A percentile compares a stretch with the other conserved stretches of the same genome.
These are phyloP conservation scores for Dactylellina cionopaga DNA, from an alignment of 2,329 filamentous ascomycete genomes.

Conservation along the genomic window DNA sequence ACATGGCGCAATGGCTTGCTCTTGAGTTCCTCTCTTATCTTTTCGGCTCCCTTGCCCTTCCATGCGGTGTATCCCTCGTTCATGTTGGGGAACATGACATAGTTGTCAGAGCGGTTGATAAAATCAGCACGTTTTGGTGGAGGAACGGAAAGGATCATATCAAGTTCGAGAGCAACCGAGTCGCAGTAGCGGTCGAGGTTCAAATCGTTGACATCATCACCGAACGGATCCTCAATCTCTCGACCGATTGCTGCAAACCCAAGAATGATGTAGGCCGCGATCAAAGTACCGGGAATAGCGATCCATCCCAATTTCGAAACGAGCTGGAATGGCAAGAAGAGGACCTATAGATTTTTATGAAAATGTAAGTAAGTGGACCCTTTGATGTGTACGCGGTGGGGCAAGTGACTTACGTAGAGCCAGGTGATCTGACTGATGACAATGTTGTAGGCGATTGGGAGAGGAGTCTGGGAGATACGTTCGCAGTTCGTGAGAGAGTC, in stretches of 20 bases:
- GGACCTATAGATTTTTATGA: slow-evolving; percentile 13
- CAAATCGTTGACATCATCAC: slow-evolving; percentile 82
- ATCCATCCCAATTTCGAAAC: slow-evolving; percentile 73
- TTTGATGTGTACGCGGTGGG: background rate
- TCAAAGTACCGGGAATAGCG: slow-evolving; percentile 78
- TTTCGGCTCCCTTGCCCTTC: slow-evolving; percentile 64
- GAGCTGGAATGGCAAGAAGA: slow-evolving; percentile 81
- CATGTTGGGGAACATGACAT: slow-evolving; percentile 62
- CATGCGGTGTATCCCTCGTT: slow-evolving; percentile 64
- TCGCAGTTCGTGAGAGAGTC: slow-evolving; percentile 78
- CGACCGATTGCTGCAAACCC: slow-evolving; percentile 78
- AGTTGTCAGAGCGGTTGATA: slow-evolving; percentile 62
- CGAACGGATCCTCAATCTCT: slow-evolving; percentile 87
- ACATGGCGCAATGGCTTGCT: slow-evolving; percentile 48
- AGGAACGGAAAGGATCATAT: slow-evolving; percentile 73
- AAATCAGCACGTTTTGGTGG: slow-evolving; percentile 67
- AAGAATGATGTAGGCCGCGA: slow-evolving; percentile 82
- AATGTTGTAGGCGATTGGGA: slow-evolving; percentile 84
- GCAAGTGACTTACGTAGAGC: slow-evolving; percentile 71
- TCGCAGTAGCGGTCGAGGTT: slow-evolving; percentile 80
- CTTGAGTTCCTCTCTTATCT: slow-evolving; percentile 59
- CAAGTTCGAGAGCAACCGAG: slow-evolving; percentile 77
- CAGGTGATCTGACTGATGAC: slow-evolving; percentile 87
- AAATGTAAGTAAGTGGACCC: background rate
- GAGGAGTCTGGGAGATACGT: slow-evolving; percentile 81